Conservation (phyloP, 352 stramenopile species). For the Phytopythium delawarense region DNA sequence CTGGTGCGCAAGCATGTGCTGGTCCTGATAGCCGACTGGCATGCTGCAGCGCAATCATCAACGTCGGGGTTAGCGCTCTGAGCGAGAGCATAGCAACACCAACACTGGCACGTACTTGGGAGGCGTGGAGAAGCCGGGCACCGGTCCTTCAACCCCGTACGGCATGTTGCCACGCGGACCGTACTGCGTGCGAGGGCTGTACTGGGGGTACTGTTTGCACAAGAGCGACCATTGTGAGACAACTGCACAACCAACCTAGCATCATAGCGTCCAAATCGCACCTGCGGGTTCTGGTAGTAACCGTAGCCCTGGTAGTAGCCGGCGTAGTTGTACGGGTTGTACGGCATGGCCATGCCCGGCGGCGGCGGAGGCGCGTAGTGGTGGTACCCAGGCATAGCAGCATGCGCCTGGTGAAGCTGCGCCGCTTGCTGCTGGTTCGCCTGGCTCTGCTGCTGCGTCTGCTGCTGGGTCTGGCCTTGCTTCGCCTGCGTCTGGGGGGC, state of each 20-base stretch:
- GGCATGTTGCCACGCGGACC: conserved; percentile 76
- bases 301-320: conserved; percentile 85
- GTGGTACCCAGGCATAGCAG: conserved; percentile 72
- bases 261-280: conserved; percentile 9
- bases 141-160: conserved; percentile 78
- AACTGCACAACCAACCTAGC: neutral
- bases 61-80: neutral
- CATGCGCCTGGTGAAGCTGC: conserved; percentile 53
- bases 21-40: conserved; percentile 77
- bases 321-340: conserved; percentile 88
- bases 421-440: conserved; percentile 42
- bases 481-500: conserved; percentile 27
- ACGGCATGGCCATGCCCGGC: conserved; percentile 81
- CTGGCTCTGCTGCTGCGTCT: conserved; percentile 25
- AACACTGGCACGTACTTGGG: conserved; percentile 27
- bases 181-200: conserved; percentile 85
- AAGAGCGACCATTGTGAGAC: neutral
- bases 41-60: conserved; percentile 26
- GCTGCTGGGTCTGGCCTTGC: conserved; percentile 35
- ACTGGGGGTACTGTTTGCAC: conserved; percentile 67
- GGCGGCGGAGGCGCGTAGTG: conserved; percentile 82
- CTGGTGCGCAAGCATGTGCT: conserved; percentile 76
- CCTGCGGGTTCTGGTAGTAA: conserved; percentile 87
- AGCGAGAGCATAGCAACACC: neutral
- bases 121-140: conserved; percentile 76